Conservation (phyloP, 345 rosid genomes). For the Brassica incana region DNA sequence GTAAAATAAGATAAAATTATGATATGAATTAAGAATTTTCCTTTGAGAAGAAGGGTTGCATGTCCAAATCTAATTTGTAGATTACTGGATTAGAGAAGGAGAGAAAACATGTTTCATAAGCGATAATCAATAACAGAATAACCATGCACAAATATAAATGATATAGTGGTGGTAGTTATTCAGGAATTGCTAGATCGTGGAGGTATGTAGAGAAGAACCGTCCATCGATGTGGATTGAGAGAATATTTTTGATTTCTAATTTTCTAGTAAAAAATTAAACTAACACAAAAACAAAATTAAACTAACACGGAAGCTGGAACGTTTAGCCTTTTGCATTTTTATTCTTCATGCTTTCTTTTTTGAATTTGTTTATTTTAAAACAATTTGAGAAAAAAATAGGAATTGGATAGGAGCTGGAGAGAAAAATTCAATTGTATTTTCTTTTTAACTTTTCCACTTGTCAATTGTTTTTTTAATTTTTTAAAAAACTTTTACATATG, state of each 20-base stretch:
- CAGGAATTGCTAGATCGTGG: neutral
- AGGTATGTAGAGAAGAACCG: neutral
- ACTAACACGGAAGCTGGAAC: too few species aligned
- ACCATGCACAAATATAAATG: neutral
- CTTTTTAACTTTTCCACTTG: too few species aligned
- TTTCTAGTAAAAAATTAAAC: neutral
- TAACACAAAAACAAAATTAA: too few species aligned
- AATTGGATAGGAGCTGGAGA: too few species aligned
- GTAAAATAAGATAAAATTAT: neutral
- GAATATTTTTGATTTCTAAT: neutral
- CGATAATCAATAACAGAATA: neutral
- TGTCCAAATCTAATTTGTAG: neutral
- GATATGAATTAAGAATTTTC: too few species aligned
- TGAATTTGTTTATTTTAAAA: too few species aligned
- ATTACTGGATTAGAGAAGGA: neutral
- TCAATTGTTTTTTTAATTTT: too few species aligned
- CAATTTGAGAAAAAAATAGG: too few species aligned
- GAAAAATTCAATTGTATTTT: too few species aligned
- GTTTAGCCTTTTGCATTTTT: too few species aligned
- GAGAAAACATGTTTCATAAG: neutral
- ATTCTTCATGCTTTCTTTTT: too few species aligned
- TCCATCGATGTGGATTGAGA: neutral
- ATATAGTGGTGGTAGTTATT: neutral
- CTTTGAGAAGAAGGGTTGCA: neutral
- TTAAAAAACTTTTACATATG: too few species aligned